phyloP scores from a whole-genome alignment of 345 rosid species.

The Murraya koenigii region DNA sequence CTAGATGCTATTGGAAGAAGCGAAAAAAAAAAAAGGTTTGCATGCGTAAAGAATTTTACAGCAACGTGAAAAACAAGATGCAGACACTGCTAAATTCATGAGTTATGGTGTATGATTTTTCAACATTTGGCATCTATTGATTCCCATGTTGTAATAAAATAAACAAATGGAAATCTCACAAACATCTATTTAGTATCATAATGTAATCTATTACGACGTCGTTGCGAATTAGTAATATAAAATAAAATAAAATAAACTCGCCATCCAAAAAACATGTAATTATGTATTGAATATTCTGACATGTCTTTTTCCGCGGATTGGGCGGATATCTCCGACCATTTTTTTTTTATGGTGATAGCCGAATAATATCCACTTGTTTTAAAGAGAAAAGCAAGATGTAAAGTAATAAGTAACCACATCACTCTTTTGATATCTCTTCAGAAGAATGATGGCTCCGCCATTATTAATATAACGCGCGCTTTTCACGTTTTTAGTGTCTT shows the following conservation, averaged over 20 bases:
- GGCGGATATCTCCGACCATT: neutral
- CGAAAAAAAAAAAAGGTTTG: no score
- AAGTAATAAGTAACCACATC: neutral
- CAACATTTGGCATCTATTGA: no score
- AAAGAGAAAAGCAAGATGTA: neutral
- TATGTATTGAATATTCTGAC: no score
- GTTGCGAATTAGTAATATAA: no score
- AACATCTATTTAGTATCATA: no score
- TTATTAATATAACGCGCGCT: neutral
- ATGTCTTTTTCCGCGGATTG: neutral
- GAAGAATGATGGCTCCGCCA: neutral
- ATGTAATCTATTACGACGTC: neutral
- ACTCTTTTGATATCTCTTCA: neutral
- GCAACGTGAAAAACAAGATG: neutral
- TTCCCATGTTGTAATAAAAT: neutral
- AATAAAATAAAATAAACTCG: no score
- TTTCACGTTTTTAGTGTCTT: neutral
- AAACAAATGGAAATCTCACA: neutral
- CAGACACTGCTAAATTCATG: neutral
- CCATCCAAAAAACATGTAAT: neutral
- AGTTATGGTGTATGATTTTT: no score
- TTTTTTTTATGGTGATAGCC: neutral
- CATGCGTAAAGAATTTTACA: no score
- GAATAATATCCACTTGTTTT: neutral
- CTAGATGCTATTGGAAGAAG: no score